A percentile compares a stretch with the other conserved stretches of the same genome.
Evolutionary conservation across 768 basidiomycete genomes (phyloP).

Genomic region (Boletus reticulatus): DNA sequence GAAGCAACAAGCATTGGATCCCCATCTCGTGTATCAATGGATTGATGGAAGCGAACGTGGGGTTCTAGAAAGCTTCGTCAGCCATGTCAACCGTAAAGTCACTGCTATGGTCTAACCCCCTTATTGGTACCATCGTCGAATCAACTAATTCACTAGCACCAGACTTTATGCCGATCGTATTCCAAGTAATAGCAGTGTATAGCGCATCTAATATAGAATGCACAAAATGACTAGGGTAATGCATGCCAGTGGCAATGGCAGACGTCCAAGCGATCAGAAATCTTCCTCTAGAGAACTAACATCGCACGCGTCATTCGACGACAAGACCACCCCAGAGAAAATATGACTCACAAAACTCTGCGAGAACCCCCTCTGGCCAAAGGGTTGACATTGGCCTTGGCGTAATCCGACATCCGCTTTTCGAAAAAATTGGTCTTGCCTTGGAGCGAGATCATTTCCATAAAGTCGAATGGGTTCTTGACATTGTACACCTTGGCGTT

Average conservation of each 20-base stretch:
- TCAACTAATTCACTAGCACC: too few relatives aligned
- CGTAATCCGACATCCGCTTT: conserved; percentile 83
- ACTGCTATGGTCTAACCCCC: background rate
- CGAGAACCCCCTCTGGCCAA: background rate
- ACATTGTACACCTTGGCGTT: conserved; percentile 72
- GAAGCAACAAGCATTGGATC: conserved; percentile 3
- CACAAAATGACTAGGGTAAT: background rate
- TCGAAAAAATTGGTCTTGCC: conserved; percentile 98
- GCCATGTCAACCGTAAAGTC: conserved; percentile 60
- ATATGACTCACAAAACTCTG: conserved; percentile 36
- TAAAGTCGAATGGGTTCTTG: conserved; percentile 86
- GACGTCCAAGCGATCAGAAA: conserved; percentile 7
- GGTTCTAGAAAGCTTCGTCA: conserved; percentile 65
- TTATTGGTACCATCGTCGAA: too few relatives aligned
- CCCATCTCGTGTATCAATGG: conserved; percentile 53
- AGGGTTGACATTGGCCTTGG: conserved; percentile 54
- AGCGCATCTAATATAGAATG: background rate
- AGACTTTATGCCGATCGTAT: too few relatives aligned
- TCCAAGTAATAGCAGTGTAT: background rate
- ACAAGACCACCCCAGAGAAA: too few relatives aligned
- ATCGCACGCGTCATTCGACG: background rate
- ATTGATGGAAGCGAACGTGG: conserved; percentile 53
- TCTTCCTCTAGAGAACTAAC: conserved; percentile 17
- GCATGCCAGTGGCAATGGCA: background rate
- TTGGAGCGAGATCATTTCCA: conserved; percentile 91